These are phyloP conservation scores for Ochetophila trinervis DNA, from an alignment of 306 rosid genomes.

Conservation along the genomic window DNA sequence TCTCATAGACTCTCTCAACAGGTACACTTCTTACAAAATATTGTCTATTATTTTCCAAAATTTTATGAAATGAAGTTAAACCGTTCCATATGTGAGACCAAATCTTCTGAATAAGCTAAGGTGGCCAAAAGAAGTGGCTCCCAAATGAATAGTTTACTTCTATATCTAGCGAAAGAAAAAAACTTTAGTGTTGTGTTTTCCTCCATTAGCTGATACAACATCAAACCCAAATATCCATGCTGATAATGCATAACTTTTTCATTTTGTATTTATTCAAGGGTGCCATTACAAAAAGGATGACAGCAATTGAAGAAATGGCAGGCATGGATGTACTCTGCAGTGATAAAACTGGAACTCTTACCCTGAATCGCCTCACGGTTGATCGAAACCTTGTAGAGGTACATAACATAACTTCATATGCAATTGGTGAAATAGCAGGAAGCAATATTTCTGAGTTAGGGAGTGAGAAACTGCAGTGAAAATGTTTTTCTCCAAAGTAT, in stretches of 20 bases:
- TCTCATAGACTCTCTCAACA: constrained; percentile 88
- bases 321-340: constrained; percentile 95
- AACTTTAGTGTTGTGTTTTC: background rate
- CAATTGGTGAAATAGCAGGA: too few species aligned
- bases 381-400: constrained; percentile 77
- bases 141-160: constrained; percentile 5
- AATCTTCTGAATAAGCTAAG: background rate
- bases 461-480: too few species aligned
- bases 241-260: constrained; percentile 14
- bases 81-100: background rate
- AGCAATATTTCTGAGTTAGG: too few species aligned
- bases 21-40: constrained; percentile 36
- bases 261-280: constrained; percentile 45
- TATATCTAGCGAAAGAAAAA: background rate
- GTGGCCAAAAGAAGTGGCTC: background rate
- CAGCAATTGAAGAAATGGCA: constrained; percentile 95
- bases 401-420: constrained; percentile 3
- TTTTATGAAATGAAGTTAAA: background rate
- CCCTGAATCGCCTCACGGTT: constrained; percentile 76
- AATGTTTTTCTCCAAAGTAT: too few species aligned
- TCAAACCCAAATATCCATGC: constrained; percentile 2
- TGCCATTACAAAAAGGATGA: constrained; percentile 90
- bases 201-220: background rate
- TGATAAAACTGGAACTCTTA: constrained; percentile 90
- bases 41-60: background rate